phyloP scores from a whole-genome alignment of 257 asterid genomes.

The Schizonepeta tenuifolia region DNA sequence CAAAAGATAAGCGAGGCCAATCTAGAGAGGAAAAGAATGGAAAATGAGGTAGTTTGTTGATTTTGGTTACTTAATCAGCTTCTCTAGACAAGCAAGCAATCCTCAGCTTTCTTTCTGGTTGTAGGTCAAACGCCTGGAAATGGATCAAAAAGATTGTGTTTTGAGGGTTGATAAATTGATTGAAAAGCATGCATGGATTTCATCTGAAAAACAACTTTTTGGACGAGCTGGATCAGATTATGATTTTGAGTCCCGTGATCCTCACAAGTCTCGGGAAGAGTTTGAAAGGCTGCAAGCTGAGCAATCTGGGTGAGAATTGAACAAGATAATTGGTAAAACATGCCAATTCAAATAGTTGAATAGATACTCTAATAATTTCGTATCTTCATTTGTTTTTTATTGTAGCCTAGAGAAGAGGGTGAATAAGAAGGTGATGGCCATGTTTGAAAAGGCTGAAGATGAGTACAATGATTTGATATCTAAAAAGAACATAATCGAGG shows the following conservation, averaged over 20 bases:
- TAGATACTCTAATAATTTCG: constrained; percentile 25
- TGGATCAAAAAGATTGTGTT: constrained; percentile 86
- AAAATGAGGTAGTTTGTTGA: constrained; percentile 70
- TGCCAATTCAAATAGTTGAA: constrained; percentile 14
- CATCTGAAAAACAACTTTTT: constrained; percentile 93
- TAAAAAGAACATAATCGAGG: constrained; percentile 95
- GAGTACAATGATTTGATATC: constrained; percentile 90
- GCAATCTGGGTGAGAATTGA: constrained; percentile 78
- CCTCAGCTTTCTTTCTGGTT: constrained; percentile 16
- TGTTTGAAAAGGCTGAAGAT: constrained; percentile 99
- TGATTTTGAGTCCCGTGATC: constrained; percentile 83
- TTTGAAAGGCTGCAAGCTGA: constrained; percentile 81
- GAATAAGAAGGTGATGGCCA: constrained; percentile 94
- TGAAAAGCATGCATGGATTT: constrained; percentile 91
- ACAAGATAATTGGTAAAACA: constrained; percentile 16
- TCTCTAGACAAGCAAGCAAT: constrained; percentile 11
- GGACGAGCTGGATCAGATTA: constrained; percentile 93
- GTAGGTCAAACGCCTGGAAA: constrained; percentile 91
- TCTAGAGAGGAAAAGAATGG: constrained; percentile 89
- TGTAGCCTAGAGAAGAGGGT: constrained; percentile 97
- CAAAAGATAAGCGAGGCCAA: constrained; percentile 69
- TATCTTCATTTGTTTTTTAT: constrained; percentile 32
- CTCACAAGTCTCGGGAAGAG: constrained; percentile 67
- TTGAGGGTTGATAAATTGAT: constrained; percentile 78
- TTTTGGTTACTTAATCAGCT: constrained; percentile 30